Conservation (phyloP, 805 yeast genomes). For the Kodamaea laetipori region DNA sequence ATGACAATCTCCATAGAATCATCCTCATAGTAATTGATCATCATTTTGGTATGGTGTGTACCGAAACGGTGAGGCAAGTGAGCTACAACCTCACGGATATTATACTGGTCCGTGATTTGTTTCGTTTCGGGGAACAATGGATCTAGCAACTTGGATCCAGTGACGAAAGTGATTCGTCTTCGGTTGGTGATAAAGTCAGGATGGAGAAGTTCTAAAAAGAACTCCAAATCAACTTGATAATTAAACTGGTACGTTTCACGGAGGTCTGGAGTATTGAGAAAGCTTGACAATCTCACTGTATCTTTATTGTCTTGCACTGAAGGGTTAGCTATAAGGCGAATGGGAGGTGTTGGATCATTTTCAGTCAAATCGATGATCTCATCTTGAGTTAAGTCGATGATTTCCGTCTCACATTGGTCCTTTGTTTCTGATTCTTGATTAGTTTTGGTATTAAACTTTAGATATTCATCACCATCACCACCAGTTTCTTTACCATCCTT, state of each 20-base stretch:
- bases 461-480: too few species aligned
- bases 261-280: constrained; percentile 36
- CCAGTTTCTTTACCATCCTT: too few species aligned
- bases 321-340: constrained; percentile 31
- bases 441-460: too few species aligned
- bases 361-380: not conserved
- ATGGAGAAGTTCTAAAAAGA: constrained; percentile 36
- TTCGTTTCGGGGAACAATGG: constrained; percentile 15
- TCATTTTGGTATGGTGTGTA: constrained; percentile 69
- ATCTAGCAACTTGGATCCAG: constrained; percentile 26
- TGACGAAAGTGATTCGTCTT: constrained; percentile 31
- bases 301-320: constrained; percentile 24
- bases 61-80: constrained; percentile 36
- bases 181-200: constrained; percentile 21
- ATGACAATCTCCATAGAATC: constrained; percentile 52
- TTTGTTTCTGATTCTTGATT: too few species aligned
- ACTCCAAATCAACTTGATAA: constrained; percentile 46
- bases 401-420: too few species aligned
- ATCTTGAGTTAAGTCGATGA: not conserved
- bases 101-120: constrained; percentile 20
- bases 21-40: constrained; percentile 56
- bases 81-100: constrained; percentile 35
- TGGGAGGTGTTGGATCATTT: constrained; percentile 19
- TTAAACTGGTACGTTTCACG: constrained; percentile 48
- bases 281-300: constrained; percentile 27